These are phyloP conservation scores for Pythium vanterpoolii DNA, from an alignment of 352 stramenopile genomes.

Conservation along the genomic window DNA sequence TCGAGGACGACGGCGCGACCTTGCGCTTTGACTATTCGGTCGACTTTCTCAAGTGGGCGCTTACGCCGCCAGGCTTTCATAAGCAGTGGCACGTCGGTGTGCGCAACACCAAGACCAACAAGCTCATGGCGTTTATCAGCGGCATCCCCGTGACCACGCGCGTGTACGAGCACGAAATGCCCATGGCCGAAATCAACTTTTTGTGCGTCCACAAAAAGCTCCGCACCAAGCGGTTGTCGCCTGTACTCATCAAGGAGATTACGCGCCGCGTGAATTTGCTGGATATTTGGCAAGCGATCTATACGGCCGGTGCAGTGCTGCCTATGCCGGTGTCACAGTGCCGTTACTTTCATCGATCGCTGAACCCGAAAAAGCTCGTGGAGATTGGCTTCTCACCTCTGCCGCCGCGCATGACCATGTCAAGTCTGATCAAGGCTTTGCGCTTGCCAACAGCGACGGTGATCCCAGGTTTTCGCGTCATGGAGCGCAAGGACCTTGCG, in stretches of 20 bases:
- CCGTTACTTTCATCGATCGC: constrained; percentile 96
- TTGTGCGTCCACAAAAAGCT: constrained; percentile 99
- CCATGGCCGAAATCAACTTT: constrained; percentile 98
- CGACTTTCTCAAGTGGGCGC: constrained; percentile 85
- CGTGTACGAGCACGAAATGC: constrained; percentile 51
- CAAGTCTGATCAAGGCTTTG: constrained; percentile 89
- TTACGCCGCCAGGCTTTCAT: constrained; percentile 92
- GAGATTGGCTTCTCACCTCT: constrained; percentile 97
- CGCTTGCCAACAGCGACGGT: constrained; percentile 63
- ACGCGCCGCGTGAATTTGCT: constrained; percentile 97
- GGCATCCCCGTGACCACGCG: constrained; percentile 88
- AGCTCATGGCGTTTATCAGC: constrained; percentile 98
- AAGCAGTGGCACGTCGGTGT: constrained; percentile 97
- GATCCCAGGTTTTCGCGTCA: constrained; percentile 43
- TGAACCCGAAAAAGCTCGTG: constrained; percentile 99
- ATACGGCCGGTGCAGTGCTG: constrained; percentile 97
- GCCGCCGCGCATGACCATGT: constrained; percentile 92
- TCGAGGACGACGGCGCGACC: constrained; percentile 98
- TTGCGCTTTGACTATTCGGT: constrained; percentile 94
- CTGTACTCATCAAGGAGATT: constrained; percentile 99
- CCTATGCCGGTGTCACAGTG: constrained; percentile 93
- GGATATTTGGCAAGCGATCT: constrained; percentile 95
- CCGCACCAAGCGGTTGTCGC: constrained; percentile 93
- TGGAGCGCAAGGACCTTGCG: constrained; percentile 51
- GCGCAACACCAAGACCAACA: constrained; percentile 82